A percentile compares a stretch with the other conserved stretches of the same genome.
phyloP scores from a whole-genome alignment of 2,329 filamentous ascomycete species.

The Epichloe uncinata region DNA sequence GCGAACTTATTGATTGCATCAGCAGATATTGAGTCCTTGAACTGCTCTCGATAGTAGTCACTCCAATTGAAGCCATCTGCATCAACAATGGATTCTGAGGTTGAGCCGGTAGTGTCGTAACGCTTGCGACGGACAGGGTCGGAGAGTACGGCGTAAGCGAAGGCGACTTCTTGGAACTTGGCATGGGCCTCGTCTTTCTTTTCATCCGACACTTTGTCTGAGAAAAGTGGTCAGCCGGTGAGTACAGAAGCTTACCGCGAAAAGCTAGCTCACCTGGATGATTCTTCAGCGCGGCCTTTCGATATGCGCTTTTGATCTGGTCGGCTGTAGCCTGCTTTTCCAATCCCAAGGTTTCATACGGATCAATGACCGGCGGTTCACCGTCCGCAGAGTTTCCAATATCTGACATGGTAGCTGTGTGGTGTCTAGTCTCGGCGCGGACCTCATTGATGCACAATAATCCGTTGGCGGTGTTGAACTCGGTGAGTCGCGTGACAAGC shows the following conservation, averaged over 20 bases:
- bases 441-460: neutral
- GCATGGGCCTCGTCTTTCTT: constrained; percentile 60
- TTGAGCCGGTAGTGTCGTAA: constrained; percentile 85
- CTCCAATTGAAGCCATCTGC: constrained; percentile 79
- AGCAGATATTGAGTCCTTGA: constrained; percentile 58
- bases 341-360: constrained; percentile 69
- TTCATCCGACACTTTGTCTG: constrained; percentile 63
- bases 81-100: constrained; percentile 66
- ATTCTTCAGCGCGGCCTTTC: constrained; percentile 74
- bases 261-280: constrained; percentile 54
- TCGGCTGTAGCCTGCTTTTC: constrained; percentile 57
- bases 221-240: neutral
- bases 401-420: constrained; percentile 26
- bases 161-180: constrained; percentile 81
- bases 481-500: neutral
- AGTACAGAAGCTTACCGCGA: neutral
- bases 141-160: constrained; percentile 87
- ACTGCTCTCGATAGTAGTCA: constrained; percentile 79
- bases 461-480: neutral
- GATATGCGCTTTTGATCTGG: constrained; percentile 82
- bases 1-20: constrained; percentile 67
- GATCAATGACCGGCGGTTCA: constrained; percentile 52
- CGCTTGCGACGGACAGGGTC: constrained; percentile 67
- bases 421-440: neutral
- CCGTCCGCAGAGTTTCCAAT: constrained; percentile 39